Percentiles rank a stretch among this genome's conserved stretches.
Evolutionary conservation across 257 asterid species (phyloP).

Genomic region (Parsonsia alboflavescens): DNA sequence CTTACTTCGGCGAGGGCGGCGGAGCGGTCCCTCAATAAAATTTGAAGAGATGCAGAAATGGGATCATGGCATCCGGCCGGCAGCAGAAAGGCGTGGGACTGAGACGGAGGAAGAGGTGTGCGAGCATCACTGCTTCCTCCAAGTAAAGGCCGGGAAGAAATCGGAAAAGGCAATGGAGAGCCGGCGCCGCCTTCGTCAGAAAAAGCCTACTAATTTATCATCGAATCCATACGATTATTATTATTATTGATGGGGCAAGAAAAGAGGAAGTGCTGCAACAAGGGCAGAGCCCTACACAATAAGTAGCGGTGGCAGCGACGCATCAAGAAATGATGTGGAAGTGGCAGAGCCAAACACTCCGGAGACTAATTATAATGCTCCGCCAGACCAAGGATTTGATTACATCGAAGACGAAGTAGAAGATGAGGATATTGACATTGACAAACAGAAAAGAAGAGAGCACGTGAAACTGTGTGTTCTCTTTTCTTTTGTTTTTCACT

Average conservation of each 20-base stretch:
- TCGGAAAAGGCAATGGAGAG: conserved; percentile 17
- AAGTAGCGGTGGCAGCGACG: background rate
- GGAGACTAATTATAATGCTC: background rate
- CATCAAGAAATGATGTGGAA: background rate
- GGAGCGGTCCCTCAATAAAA: conserved; percentile 25
- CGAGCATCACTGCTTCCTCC: conserved; percentile 38
- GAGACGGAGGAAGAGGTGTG: conserved; percentile 23
- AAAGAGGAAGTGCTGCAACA: conserved; percentile 28
- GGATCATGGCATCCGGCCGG: background rate
- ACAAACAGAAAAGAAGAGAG: conserved; percentile 34
- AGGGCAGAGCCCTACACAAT: no score
- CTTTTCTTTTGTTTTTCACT: no score
- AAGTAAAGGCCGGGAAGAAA: conserved; percentile 22
- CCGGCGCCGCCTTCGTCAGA: conserved; percentile 25
- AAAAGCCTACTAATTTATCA: conserved; percentile 27
- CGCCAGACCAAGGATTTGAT: conserved; percentile 21
- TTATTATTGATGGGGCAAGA: conserved; percentile 65
- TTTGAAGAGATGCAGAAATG: conserved; percentile 14
- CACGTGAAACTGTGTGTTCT: no score
- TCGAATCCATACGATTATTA: conserved; percentile 46
- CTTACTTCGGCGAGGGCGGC: no score
- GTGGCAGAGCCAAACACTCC: background rate
- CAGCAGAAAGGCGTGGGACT: background rate
- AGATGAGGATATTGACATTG: conserved; percentile 17
- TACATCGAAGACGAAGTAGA: conserved; percentile 33